Conservation (phyloP, 1,284 basidiomycete genomes). For the Puccinia coronata region DNA sequence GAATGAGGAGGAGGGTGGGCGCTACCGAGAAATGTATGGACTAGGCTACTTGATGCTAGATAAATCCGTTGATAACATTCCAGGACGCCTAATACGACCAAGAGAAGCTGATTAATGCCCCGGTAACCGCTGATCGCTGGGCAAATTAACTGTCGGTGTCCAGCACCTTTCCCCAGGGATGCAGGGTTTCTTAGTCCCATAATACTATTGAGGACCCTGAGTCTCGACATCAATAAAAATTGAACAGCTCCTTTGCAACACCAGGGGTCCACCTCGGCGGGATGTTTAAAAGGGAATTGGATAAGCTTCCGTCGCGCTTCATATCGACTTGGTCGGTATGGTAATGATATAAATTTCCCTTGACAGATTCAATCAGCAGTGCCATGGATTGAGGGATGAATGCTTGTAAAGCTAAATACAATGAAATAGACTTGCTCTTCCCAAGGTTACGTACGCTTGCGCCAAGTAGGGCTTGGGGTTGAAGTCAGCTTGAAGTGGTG, state of each 20-base stretch:
- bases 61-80: neutral
- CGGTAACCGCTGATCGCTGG: conserved; percentile 1
- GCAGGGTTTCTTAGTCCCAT: conserved; percentile 3
- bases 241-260: neutral
- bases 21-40: neutral
- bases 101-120: neutral
- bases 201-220: conserved; percentile 8
- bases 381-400: too few relatives aligned
- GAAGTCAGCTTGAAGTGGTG: too few relatives aligned
- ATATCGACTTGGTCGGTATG: too few relatives aligned
- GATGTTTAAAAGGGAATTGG: too few relatives aligned
- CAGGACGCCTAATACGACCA: neutral
- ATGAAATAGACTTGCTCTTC: too few relatives aligned
- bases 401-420: too few relatives aligned
- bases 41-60: too few relatives aligned
- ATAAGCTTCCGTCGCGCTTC: too few relatives aligned
- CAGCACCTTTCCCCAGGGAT: neutral
- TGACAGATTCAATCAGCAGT: too few relatives aligned
- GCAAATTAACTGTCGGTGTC: neutral
- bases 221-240: conserved; percentile 17
- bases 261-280: neutral
- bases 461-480: too few relatives aligned
- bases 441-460: too few relatives aligned
- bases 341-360: too few relatives aligned
- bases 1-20: conserved; percentile 1